Base-by-base conservation (phyloP, 2,329 filamentous ascomycete genomes). In the Dothideomycetes sp. region DNA sequence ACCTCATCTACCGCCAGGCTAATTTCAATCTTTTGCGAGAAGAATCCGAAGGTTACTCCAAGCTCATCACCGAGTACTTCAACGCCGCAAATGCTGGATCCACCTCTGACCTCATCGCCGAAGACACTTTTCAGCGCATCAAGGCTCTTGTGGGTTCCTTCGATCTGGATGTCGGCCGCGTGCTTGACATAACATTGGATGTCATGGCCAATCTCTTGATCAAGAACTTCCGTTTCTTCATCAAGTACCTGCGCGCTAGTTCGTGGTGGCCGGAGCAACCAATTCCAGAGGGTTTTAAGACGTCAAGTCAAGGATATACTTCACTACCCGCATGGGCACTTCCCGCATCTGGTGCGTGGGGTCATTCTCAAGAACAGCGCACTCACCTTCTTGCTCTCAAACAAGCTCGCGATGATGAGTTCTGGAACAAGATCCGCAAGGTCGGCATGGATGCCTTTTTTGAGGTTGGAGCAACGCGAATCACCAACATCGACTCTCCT, bases 81-180 rank as follows among this genome's bases (percentile, higher is more conserved):
- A 89, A 86, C 6, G 93, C 84, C 1, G 85, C 83, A 53, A 80
- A 80, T 51, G 40, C 32, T 18, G 55, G 56, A 25, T 51, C 51
- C 12, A 50, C 50, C 32, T 78, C 75, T 46, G 78, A 82, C 41
- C 78, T 79, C 16, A 76, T 76, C 39, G 85, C 89, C 2, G 79
- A 84, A 51, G 81, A 87, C 53, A 87, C 87, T 0, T 95, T 94
- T 53, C 84, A 95, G 57, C 80, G 81, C 48, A 82, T 98, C 47
- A 95, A 94, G 62, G 89, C 84, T 12, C 74, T 98, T 53, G 94
- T 98, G 49, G 91, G 91, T 43, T 91, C 91, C 6, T 98, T 98
- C 56, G 89, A 98, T 61, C 73, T 98, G 47, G 91, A 98, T 58
- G 91, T 95, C 25, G 93, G 91, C 34, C 78, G 93, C 54, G 89